A percentile compares a stretch with the other conserved stretches of the same genome.
Conservation (phyloP, 2,329 filamentous ascomycete genomes). For the Alternaria solani region DNA sequence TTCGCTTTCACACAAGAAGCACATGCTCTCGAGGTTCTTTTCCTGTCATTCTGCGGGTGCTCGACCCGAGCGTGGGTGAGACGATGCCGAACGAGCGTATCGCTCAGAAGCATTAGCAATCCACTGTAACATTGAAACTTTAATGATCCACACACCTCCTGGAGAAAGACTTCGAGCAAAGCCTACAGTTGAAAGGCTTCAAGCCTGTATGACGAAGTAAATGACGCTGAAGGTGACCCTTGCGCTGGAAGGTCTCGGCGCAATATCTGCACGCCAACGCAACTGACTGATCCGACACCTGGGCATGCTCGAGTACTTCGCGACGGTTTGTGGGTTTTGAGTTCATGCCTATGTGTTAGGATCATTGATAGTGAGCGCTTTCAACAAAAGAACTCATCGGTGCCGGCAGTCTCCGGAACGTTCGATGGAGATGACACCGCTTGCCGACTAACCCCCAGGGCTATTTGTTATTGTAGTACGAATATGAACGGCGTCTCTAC, state of each 20-base stretch:
- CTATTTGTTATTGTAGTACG: background rate
- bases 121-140: background rate
- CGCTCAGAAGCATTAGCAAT: background rate
- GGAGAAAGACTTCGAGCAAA: background rate
- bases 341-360: background rate
- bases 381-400: background rate
- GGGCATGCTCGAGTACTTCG: background rate
- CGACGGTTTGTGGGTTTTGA: background rate
- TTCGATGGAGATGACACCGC: background rate
- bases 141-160: background rate
- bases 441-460: background rate
- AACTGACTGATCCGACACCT: background rate
- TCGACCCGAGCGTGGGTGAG: background rate
- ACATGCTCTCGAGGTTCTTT: background rate
- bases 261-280: background rate
- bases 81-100: background rate
- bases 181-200: background rate
- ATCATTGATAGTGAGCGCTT: background rate
- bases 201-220: background rate
- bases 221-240: constrained; percentile 2
- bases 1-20: background rate
- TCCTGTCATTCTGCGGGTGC: background rate
- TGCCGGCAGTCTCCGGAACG: background rate
- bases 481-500: background rate
- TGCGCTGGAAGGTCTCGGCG: background rate